A percentile compares a stretch with the other conserved stretches of the same genome.
phyloP scores from a whole-genome alignment of 805 yeast genomes.

The Candida koratica region DNA sequence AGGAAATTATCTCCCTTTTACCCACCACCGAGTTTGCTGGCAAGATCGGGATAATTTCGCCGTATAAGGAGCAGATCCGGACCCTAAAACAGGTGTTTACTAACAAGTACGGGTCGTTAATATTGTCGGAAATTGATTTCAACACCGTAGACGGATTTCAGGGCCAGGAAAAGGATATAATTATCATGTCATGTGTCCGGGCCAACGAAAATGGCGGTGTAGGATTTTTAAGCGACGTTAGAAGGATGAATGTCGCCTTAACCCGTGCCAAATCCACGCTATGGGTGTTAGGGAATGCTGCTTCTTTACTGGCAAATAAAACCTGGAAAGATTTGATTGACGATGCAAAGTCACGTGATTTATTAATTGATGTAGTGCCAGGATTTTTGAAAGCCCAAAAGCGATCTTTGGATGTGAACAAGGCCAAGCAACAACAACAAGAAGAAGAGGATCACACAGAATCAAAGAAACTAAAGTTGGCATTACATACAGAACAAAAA shows the following conservation, averaged over 20 bases:
- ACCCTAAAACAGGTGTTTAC: conserved; percentile 55
- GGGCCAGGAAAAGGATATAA: conserved; percentile 87
- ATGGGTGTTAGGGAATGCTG: conserved; percentile 84
- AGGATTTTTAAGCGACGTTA: conserved; percentile 84
- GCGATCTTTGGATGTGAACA: conserved; percentile 2
- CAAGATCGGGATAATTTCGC: conserved; percentile 86
- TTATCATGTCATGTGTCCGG: conserved; percentile 92
- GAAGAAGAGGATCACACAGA: background rate
- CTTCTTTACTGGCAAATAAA: conserved; percentile 58
- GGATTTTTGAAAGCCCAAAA: conserved; percentile 26
- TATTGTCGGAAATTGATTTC: conserved; percentile 70
- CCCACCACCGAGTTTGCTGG: conserved; percentile 59
- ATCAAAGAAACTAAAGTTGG: background rate
- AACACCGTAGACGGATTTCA: conserved; percentile 96
- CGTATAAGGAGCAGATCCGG: conserved; percentile 84
- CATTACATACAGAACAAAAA: background rate
- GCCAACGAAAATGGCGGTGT: conserved; percentile 66
- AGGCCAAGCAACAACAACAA: background rate
- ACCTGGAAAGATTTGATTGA: conserved; percentile 70
- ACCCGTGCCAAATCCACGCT: conserved; percentile 90
- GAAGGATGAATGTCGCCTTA: conserved; percentile 96
- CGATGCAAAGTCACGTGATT: conserved; percentile 56
- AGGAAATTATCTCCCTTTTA: conserved; percentile 45
- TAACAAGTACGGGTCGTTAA: conserved; percentile 56
- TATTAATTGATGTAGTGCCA: conserved; percentile 29